Evolutionary conservation across 345 rosid genomes (phyloP), one percentile per base, ranked within the genome.

Genomic region (Leavenworthia alabamica): DNA sequence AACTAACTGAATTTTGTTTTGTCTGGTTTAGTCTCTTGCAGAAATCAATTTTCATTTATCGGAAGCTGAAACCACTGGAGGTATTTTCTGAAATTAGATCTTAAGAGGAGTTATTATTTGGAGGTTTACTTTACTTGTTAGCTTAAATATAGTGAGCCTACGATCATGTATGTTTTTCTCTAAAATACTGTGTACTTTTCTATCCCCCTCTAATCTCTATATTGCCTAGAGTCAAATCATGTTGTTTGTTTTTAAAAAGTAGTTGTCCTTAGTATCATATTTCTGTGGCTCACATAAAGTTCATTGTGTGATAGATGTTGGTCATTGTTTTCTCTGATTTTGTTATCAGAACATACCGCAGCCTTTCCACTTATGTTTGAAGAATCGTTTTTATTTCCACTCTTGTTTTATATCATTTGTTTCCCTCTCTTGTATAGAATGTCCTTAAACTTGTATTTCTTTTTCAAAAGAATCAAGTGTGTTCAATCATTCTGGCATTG

Each of bases 1-100:
- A n/a, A n/a, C n/a, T n/a, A n/a, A n/a, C n/a, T n/a, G n/a, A n/a
- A n/a, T n/a, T n/a, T n/a, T n/a, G n/a, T n/a, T 43, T 69, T 59
- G 61, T 75, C 22, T 61, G 35, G 77, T 74, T 58, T 81, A 92
- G 99, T 87, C 97, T 4, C 89, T 93, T 73, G 85, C 75, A 28
- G 97, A 87, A 82, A 87, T 87, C 75, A 93, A 89, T 71, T 22
- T 67, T 73, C 90, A 78, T 76, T 58, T 85, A 64, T 73, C 80
- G 56, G 94, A 87, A 73, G 88, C 86, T 56, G 94, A 84, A 78
- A 81, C 69, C 45, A 80, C 68, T 42, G 99, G 97, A 93, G 99
- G 99, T 93, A 52, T 41, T 62, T 49, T 48, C 43, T 69, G 20
- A 61, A 23, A 42, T 51, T 17, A 11, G 15, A 43, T 36, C 56